These are phyloP conservation scores for Coniferiporia sulphurascens DNA, from an alignment of 1,284 basidiomycete species.

Conservation along the genomic window DNA sequence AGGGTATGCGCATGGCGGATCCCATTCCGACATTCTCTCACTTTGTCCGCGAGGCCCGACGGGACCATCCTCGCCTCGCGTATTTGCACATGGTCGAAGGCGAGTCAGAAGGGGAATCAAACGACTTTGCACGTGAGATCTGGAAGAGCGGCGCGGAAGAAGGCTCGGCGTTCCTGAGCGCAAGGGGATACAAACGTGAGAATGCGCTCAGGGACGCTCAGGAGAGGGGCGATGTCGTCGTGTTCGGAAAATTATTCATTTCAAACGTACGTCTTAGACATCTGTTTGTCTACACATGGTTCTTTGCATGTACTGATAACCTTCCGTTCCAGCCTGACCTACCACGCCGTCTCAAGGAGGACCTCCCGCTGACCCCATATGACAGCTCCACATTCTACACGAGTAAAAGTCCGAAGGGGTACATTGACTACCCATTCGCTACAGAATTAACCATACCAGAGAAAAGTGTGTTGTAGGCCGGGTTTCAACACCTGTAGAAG, in stretches of 20 bases:
- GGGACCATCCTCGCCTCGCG: conserved; percentile 41
- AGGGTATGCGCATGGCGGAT: conserved; percentile 32
- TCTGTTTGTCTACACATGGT: no score
- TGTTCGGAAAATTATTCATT: conserved; percentile 47
- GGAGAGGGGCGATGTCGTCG: conserved; percentile 35
- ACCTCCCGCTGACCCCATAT: conserved; percentile 13
- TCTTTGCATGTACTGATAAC: neutral
- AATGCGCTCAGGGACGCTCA: conserved; percentile 25
- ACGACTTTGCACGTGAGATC: conserved; percentile 31
- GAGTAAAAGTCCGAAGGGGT: conserved; percentile 13
- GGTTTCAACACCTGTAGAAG: no score
- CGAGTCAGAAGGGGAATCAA: conserved; percentile 25
- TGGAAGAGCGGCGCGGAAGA: conserved; percentile 22
- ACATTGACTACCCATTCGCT: conserved; percentile 19
- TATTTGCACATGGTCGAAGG: conserved; percentile 54
- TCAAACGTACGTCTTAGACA: conserved; percentile 30
- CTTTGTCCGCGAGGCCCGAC: conserved; percentile 29
- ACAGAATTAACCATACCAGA: no score
- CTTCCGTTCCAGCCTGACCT: conserved; percentile 25
- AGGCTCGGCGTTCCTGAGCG: conserved; percentile 30
- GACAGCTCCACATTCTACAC: conserved; percentile 17
- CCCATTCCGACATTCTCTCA: conserved; percentile 39
- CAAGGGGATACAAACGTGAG: conserved; percentile 33
- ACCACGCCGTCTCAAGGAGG: conserved; percentile 4
- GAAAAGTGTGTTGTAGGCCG: no score